These are phyloP conservation scores for Cystobasidiopsis lactophilus DNA, from an alignment of 768 basidiomycete genomes.

Conservation along the genomic window DNA sequence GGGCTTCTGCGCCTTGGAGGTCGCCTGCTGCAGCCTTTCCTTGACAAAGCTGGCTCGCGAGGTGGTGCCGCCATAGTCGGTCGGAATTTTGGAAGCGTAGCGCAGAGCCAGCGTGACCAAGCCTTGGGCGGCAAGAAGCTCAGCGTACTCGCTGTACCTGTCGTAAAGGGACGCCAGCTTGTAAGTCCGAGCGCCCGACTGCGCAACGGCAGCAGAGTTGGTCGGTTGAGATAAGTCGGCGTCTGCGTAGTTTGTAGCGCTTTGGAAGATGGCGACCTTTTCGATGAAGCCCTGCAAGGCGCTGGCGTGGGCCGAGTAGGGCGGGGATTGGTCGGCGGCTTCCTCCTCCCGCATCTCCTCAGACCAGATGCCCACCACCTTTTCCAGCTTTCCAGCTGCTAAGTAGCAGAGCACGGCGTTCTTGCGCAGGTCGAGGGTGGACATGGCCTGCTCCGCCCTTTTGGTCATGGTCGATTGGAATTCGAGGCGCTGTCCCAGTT, in stretches of 20 bases:
- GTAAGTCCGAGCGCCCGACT: constrained; percentile 40
- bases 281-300: constrained; percentile 86
- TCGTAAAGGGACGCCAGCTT: constrained; percentile 74
- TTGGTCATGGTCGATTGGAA: constrained; percentile 45
- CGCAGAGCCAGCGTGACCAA: constrained; percentile 55
- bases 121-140: constrained; percentile 75
- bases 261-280: constrained; percentile 83
- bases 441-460: constrained; percentile 28
- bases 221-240: constrained; percentile 36
- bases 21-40: constrained; percentile 28
- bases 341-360: constrained; percentile 81
- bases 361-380: constrained; percentile 71
- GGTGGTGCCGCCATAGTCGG: constrained; percentile 43
- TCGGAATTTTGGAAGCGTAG: constrained; percentile 58
- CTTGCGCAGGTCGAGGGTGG: constrained; percentile 40
- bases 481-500: constrained; percentile 74
- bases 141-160: constrained; percentile 85
- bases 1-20: constrained; percentile 4
- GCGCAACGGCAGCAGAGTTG: constrained; percentile 27
- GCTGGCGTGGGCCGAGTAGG: constrained; percentile 56
- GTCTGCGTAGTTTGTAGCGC: constrained; percentile 60
- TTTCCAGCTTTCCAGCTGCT: constrained; percentile 68
- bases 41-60: constrained; percentile 28
- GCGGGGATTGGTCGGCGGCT: constrained; percentile 30
- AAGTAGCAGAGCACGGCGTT: constrained; percentile 84